phyloP scores from a whole-genome alignment of 495 filamentous ascomycete species.

The Lasiosphaeria miniovina region DNA sequence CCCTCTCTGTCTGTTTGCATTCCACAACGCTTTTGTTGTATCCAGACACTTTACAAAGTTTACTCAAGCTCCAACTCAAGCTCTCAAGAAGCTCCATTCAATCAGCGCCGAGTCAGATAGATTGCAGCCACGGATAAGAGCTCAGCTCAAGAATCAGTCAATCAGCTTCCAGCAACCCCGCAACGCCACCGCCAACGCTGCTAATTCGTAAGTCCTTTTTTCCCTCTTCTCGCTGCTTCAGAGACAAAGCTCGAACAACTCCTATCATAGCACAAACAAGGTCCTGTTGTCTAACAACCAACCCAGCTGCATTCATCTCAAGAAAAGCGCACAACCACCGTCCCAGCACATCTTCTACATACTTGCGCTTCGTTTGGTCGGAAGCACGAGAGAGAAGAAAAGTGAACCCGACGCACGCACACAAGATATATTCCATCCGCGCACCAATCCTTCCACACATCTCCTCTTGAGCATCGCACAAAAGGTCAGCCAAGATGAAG shows the following conservation, averaged over 20 bases:
- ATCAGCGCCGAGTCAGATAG: no score
- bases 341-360: no score
- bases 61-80: neutral
- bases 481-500: constrained; percentile 48
- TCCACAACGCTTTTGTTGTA: neutral
- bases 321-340: no score
- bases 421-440: neutral
- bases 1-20: neutral
- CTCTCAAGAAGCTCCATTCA: neutral
- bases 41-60: neutral
- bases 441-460: neutral
- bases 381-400: no score
- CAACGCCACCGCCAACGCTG: neutral
- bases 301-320: neutral
- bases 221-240: neutral
- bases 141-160: neutral
- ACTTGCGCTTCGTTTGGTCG: no score
- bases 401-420: neutral
- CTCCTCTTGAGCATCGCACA: neutral
- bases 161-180: neutral
- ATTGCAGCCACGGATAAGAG: no score
- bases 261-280: no score
- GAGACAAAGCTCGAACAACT: neutral
- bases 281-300: neutral
- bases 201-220: neutral